phyloP scores from a whole-genome alignment of 202 grass and related monocot genomes.

The Sporobolus alterniflorus region DNA sequence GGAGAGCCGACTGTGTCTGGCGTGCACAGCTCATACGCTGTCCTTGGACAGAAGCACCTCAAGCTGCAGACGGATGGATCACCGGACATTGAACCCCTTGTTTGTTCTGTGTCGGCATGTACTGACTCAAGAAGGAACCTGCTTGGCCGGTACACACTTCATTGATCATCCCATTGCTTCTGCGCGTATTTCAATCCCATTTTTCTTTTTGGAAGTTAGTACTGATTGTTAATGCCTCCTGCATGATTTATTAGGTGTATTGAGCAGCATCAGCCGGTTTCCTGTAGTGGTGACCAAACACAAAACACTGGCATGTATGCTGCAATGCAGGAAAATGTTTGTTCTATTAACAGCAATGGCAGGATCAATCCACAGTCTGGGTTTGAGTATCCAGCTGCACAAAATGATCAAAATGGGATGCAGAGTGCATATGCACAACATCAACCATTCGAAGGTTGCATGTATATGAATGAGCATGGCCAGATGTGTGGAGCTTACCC shows the following conservation, averaged over 20 bases:
- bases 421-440: constrained; percentile 11
- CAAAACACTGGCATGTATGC: constrained; percentile 33
- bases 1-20: neutral
- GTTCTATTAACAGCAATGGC: constrained; percentile 20
- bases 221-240: neutral
- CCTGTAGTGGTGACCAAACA: constrained; percentile 4
- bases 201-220: neutral
- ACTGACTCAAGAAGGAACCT: neutral
- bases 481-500: constrained; percentile 92
- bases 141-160: constrained; percentile 12
- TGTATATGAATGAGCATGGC: constrained; percentile 76
- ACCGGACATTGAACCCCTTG: neutral
- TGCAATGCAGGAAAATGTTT: constrained; percentile 44
- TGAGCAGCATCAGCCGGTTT: constrained; percentile 11
- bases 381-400: neutral
- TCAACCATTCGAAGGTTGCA: constrained; percentile 62
- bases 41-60: constrained; percentile 2
- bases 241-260: constrained; percentile 19
- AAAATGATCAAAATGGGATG: constrained; percentile 26
- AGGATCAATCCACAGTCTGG: constrained; percentile 29
- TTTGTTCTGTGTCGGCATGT: neutral
- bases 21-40: neutral
- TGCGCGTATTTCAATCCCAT: neutral
- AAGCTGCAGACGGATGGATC: neutral
- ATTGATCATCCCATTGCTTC: neutral